A percentile compares a stretch with the other conserved stretches of the same genome.
Evolutionary conservation across 2,329 filamentous ascomycete genomes (phyloP).

Genomic region (Chaetomiaceae sp.): DNA sequence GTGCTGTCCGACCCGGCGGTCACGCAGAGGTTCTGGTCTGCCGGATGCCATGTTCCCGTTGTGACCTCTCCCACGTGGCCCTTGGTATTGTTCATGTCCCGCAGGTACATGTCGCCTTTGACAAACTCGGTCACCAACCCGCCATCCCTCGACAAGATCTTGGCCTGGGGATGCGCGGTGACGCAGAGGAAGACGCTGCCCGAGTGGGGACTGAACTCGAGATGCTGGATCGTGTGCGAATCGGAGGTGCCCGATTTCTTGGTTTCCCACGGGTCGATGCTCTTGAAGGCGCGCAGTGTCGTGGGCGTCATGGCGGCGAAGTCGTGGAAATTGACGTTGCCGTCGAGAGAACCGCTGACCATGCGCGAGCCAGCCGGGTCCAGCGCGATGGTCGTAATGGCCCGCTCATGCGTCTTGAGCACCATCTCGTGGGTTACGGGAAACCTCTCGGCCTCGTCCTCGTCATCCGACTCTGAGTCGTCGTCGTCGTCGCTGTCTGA

Average conservation of each 20-base stretch:
- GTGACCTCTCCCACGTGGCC: slow-evolving; percentile 92
- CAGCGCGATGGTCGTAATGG: slow-evolving; percentile 77
- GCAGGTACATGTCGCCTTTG: slow-evolving; percentile 97
- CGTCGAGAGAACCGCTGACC: slow-evolving; percentile 87
- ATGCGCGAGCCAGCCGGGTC: slow-evolving; percentile 82
- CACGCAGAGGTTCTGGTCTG: slow-evolving; percentile 75
- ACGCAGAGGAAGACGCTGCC: slow-evolving; percentile 80
- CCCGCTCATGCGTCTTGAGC: slow-evolving; percentile 85
- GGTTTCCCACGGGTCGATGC: slow-evolving; percentile 76
- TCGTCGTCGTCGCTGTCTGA: slow-evolving; percentile 45
- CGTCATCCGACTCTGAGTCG: slow-evolving; percentile 54
- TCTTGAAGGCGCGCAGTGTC: slow-evolving; percentile 89
- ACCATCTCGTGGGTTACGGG: slow-evolving; percentile 91
- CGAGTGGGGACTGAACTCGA: slow-evolving; percentile 79
- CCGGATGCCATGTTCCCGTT: slow-evolving; percentile 85
- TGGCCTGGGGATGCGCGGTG: slow-evolving; percentile 83
- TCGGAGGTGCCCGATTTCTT: slow-evolving; percentile 70
- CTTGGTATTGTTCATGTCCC: slow-evolving; percentile 97
- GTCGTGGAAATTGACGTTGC: slow-evolving; percentile 87
- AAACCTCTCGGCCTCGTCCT: slow-evolving; percentile 78
- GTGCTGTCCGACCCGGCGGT: slow-evolving; percentile 96
- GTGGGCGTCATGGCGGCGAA: slow-evolving; percentile 94
- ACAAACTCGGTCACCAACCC: slow-evolving; percentile 82
- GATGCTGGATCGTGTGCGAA: slow-evolving; percentile 81
- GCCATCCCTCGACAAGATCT: slow-evolving; percentile 84